Percentiles rank a stretch among this genome's conserved stretches.
phyloP scores from a whole-genome alignment of 1,284 basidiomycete species.

The Thecaphora thlaspeos region DNA sequence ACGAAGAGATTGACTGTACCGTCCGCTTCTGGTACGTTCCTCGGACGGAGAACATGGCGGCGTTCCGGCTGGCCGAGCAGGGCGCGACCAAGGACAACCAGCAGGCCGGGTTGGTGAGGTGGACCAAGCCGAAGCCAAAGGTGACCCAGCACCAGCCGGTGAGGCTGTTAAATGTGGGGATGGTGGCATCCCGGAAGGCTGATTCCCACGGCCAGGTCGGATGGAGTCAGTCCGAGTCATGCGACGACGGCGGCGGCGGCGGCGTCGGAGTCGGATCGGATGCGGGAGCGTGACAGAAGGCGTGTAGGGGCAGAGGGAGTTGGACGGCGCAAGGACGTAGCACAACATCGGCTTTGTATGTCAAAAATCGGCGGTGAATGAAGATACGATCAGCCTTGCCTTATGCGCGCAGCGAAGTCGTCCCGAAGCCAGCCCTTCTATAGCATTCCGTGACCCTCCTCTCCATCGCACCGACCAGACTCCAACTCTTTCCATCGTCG shows the following conservation, averaged over 20 bases:
- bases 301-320: too few species aligned
- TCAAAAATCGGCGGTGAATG: too few species aligned
- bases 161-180: too few species aligned
- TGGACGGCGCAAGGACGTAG: too few species aligned
- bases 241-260: not conserved
- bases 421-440: too few species aligned
- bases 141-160: too few species aligned
- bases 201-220: not conserved
- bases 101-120: conserved; percentile 45
- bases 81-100: conserved; percentile 51
- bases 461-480: not conserved
- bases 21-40: conserved; percentile 53
- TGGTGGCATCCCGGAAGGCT: too few species aligned
- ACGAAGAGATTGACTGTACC: conserved; percentile 54
- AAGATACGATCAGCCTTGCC: too few species aligned
- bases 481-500: not conserved
- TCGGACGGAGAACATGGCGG: conserved; percentile 29
- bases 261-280: too few species aligned
- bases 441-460: not conserved
- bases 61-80: conserved; percentile 38
- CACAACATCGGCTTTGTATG: too few species aligned
- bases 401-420: too few species aligned
- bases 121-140: conserved; percentile 30
- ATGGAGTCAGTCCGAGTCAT: not conserved
- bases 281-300: too few species aligned